Evolutionary conservation across 2,329 filamentous ascomycete genomes (phyloP), one percentile per base, ranked within the genome.

Genomic region (Fusarium sp.): DNA sequence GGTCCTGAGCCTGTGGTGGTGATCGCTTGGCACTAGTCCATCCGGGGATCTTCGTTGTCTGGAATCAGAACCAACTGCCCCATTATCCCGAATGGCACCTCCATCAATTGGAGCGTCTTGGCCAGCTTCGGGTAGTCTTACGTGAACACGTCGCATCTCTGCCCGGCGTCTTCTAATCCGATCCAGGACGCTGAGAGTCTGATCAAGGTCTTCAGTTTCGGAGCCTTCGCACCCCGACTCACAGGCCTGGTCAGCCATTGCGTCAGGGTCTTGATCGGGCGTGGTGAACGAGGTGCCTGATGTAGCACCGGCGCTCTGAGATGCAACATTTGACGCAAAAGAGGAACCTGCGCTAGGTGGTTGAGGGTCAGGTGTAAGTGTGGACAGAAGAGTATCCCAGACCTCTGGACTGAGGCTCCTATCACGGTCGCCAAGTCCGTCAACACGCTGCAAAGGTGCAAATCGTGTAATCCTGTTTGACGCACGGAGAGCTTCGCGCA

Each of bases 391-490:
- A 7, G 91, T 94, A 68, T 96, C 92, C 95, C 95, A 98, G 3
- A 87, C 87, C 61, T 92, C 92, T 2, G 92, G 92, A 79, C 92
- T 95, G n/a, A 94, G 84, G 81, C 94, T 97, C 75, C 94, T 90
- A 72, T 94, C 90, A 66, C 95, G 92, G 82, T 98, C 94, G 42
- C 94, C 95, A 22, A 98, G 88, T 8, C 94, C 94, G 81, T 97
- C 92, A 3, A 92, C 53, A 8, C 66, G 75, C 24, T 66, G 65
- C 6, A 64, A 26, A 30, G 60, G 35, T 26, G 45, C 48, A 39
- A 69, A 64, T 28, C 69, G 72, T 8, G 35, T 48, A 22, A 42
- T 51, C 42, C 65, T 47, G 24, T 26, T 54, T n/a, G 59, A 30
- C 2, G 35, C 42, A 36, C 32, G 20, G 24, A 51, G n/a, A 14